phyloP scores from a whole-genome alignment of 2,329 filamentous ascomycete genomes.

The Trematosphaeria pertusa region DNA sequence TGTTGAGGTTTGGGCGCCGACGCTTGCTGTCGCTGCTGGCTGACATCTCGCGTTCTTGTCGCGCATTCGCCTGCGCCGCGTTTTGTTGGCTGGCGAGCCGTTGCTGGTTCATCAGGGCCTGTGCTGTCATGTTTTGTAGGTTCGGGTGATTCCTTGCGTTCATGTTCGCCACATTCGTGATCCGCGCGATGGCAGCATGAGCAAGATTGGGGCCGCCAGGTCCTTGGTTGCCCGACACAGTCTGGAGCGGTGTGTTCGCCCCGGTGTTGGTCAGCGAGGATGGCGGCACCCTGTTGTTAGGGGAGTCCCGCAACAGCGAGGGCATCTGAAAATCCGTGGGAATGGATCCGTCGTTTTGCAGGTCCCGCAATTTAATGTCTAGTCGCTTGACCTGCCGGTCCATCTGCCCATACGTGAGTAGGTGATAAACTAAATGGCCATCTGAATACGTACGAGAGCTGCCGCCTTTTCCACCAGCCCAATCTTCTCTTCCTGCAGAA shows the following conservation, averaged over 20 bases:
- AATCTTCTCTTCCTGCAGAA: slow-evolving; percentile 78
- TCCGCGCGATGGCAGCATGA: slow-evolving; percentile 55
- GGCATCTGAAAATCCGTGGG: slow-evolving; percentile 65
- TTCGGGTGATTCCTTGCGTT: slow-evolving; percentile 37
- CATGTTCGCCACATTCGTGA: slow-evolving; percentile 47
- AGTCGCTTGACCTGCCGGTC: slow-evolving; percentile 69
- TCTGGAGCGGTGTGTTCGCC: slow-evolving; percentile 60
- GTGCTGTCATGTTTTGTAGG: slow-evolving; percentile 46
- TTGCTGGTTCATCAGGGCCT: slow-evolving; percentile 47
- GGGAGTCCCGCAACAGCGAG: slow-evolving; percentile 60
- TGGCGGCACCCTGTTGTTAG: slow-evolving; percentile 58
- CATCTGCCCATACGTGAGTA: slow-evolving; percentile 47
- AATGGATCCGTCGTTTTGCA: slow-evolving; percentile 66
- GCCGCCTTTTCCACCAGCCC: slow-evolving; percentile 69
- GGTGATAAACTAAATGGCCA: not conserved
- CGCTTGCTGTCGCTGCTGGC: slow-evolving; percentile 64
- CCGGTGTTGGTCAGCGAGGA: slow-evolving; percentile 53
- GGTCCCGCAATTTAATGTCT: slow-evolving; percentile 66
- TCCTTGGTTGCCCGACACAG: slow-evolving; percentile 62
- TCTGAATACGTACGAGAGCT: slow-evolving; percentile 60
- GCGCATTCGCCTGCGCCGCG: slow-evolving; percentile 39
- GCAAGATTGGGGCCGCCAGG: slow-evolving; percentile 61
- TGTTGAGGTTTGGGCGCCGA: slow-evolving; percentile 61
- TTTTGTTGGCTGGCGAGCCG: slow-evolving; percentile 44
- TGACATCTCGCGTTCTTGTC: slow-evolving; percentile 61